These are phyloP conservation scores for Lactarius evosmus DNA, from an alignment of 768 basidiomycete species.

Conservation along the genomic window DNA sequence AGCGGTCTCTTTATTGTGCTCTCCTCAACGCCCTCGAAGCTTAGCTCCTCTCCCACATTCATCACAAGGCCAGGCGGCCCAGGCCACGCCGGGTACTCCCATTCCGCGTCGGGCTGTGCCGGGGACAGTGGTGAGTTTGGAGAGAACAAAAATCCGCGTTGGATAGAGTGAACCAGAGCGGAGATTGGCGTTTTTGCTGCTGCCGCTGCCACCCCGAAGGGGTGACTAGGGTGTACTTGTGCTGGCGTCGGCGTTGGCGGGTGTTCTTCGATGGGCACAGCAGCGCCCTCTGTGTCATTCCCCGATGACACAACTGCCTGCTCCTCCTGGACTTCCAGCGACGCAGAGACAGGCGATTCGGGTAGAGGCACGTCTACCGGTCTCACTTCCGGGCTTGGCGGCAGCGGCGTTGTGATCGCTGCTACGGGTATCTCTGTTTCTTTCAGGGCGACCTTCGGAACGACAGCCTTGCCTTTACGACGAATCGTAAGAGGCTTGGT, in stretches of 20 bases:
- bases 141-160: conserved; percentile 65
- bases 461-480: background rate
- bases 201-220: background rate
- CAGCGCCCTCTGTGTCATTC: background rate
- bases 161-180: conserved; percentile 51
- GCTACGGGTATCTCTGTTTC: conserved; percentile 5
- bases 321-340: background rate
- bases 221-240: background rate
- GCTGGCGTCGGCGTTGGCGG: background rate
- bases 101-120: conserved; percentile 42
- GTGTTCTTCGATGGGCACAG: background rate
- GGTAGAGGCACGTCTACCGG: conserved; percentile 23
- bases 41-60: conserved; percentile 13
- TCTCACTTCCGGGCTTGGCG: conserved; percentile 15
- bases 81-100: conserved; percentile 26
- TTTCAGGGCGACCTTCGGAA: conserved; percentile 4
- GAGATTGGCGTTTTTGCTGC: conserved; percentile 57
- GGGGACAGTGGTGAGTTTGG: conserved; percentile 62
- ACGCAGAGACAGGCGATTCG: conserved; percentile 10
- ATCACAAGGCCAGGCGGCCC: conserved; percentile 17
- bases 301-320: background rate
- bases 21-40: conserved; percentile 23
- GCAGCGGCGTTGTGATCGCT: conserved; percentile 12
- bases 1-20: conserved; percentile 20
- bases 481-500: conserved; percentile 14